phyloP scores from a whole-genome alignment of 176 grass and related monocot genomes.

The Musa troglodytarum region DNA sequence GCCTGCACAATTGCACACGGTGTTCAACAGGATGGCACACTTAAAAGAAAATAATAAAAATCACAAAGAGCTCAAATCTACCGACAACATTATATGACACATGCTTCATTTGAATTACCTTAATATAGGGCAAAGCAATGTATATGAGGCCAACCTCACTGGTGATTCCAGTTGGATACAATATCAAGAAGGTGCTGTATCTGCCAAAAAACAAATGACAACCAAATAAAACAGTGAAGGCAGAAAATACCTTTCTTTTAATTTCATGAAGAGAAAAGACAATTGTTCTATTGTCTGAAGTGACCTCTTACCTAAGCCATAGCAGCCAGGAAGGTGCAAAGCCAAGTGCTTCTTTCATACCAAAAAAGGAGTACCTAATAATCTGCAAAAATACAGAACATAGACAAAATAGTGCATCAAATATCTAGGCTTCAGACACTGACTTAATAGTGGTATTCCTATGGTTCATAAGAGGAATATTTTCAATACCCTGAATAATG shows the following conservation, averaged over 20 bases:
- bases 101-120: conserved; percentile 19
- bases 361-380: conserved; percentile 94
- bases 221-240: background rate
- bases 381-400: conserved; percentile 29
- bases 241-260: background rate
- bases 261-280: background rate
- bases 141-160: conserved; percentile 51
- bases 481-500: background rate
- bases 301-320: conserved; percentile 61
- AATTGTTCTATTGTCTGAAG: background rate
- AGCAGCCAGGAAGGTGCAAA: conserved; percentile 71
- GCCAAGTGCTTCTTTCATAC: conserved; percentile 75
- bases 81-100: background rate
- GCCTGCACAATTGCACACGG: conserved; percentile 1
- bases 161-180: conserved; percentile 51
- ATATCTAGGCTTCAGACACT: background rate
- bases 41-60: background rate
- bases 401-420: background rate
- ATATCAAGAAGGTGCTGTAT: conserved; percentile 41
- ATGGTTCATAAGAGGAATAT: background rate
- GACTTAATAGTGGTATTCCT: too few relatives aligned
- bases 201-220: conserved; percentile 16
- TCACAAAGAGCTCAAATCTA: too few relatives aligned
- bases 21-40: background rate
- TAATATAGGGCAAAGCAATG: conserved; percentile 34